A percentile compares a stretch with the other conserved stretches of the same genome.
Conservation (phyloP, 805 yeast genomes). For the Saturnispora sekii region DNA sequence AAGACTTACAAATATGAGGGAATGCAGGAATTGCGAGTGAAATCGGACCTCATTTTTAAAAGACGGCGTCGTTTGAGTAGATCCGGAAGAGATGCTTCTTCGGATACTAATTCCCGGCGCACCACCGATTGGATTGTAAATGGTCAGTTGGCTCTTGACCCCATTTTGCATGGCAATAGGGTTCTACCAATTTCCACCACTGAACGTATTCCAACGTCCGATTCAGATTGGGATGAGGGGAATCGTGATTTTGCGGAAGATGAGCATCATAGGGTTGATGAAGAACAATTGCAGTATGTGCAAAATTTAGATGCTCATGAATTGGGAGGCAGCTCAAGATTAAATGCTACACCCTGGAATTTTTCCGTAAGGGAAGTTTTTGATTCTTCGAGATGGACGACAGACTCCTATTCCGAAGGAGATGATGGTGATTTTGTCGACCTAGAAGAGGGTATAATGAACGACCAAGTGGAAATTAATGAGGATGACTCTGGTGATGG, state of each 20-base stretch:
- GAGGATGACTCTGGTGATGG: conserved; percentile 9
- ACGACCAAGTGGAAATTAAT: conserved; percentile 11
- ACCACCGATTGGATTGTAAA: background rate
- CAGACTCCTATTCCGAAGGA: conserved; percentile 11
- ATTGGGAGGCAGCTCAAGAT: background rate
- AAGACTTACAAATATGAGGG: background rate
- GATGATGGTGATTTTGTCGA: conserved; percentile 6
- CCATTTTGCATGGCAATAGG: background rate
- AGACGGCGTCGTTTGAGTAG: conserved; percentile 19
- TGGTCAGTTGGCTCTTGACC: background rate
- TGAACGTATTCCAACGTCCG: background rate
- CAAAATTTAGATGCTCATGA: no score
- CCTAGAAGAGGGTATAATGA: background rate
- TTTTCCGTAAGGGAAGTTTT: background rate
- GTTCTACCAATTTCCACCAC: background rate
- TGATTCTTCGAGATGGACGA: background rate
- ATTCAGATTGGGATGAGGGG: conserved; percentile 1
- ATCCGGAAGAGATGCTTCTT: background rate
- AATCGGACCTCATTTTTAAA: conserved; percentile 24
- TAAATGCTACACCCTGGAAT: background rate
- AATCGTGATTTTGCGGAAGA: background rate
- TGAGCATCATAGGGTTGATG: background rate
- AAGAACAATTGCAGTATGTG: no score
- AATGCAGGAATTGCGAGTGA: conserved; percentile 9
- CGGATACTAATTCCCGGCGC: background rate